Base-by-base conservation (phyloP, 495 filamentous ascomycete species). In the Penicillium daleae region DNA sequence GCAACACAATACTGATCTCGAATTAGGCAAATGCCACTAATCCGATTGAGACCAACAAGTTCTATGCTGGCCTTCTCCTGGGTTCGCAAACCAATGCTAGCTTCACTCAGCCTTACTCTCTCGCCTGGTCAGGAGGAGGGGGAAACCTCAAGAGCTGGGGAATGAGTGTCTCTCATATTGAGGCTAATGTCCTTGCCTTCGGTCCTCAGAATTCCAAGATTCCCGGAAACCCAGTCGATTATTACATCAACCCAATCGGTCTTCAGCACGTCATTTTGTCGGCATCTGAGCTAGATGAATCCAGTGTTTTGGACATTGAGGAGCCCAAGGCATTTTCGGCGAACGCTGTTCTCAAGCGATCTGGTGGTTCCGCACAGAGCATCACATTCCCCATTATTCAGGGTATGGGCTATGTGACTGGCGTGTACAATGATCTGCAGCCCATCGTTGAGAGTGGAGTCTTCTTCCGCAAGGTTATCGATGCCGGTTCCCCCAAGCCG, bases 331-430 rank as follows among this genome's bases (percentile, higher is more conserved):
- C 87, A 9, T 92, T 93, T 66, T 94, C 92, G 3, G 89, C 82
- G 13, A 87, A 90, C 60, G 85, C 91, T 39, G 88, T 90, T 33
- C 74, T 98, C 12, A 79, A 81, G 33, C 77, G 83, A 4, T 75
- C 82, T 35, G 63, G 70, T 15, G 82, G 82, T 15, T 84, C 85
- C 1, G 65, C 74, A 0, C 78, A 87, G 3, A 76, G 75, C 26
- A 80, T 98, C 35, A 87, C 86, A 0, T 90, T 97, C 66, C 93
- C 93, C 0, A 71, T 97, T 7, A 87, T 96, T 1, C 94, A 97
- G 71, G 95, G 95, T 4, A 93, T 94, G 88, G 92, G 86, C 0
- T 94, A 92, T 63, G 83, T 96, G 12, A 97, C 92, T 5, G 94
- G 81, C 4, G 59, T 90, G n/a, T 98, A 94, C 74, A 82, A 80